Evolutionary conservation across 208 protist genomes (phyloP).

Genomic region (Acanthamoeba polyphaga): DNA sequence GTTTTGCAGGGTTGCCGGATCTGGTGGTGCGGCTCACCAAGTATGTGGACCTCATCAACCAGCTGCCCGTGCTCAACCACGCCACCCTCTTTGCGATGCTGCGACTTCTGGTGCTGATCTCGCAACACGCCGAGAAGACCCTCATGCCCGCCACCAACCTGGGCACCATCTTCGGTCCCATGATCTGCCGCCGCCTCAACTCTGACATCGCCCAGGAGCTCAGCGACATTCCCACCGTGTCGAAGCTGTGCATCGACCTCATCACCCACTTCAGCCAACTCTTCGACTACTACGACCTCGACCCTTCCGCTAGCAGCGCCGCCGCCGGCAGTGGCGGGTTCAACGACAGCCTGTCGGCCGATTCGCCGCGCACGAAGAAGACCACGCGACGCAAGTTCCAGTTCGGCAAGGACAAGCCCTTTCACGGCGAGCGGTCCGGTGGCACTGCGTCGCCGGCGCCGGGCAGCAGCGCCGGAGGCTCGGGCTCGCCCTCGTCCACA

Average conservation of each 20-base stretch:
- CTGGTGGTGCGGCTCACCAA: slow-evolving; percentile 9
- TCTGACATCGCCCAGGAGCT: slow-evolving; percentile 19
- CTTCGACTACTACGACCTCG: slow-evolving; percentile 20
- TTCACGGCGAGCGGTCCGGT: background rate
- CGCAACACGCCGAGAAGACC: slow-evolving; percentile 13
- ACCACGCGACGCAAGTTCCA: background rate
- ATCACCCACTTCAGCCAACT: slow-evolving; percentile 35
- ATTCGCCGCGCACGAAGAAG: slow-evolving; percentile 6
- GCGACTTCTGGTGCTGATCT: background rate
- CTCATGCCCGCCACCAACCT: slow-evolving; percentile 8
- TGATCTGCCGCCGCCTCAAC: slow-evolving; percentile 25
- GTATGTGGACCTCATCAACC: background rate
- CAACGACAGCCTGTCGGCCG: background rate
- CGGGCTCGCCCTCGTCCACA: background rate
- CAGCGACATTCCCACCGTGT: background rate
- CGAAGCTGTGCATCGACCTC: slow-evolving; percentile 5
- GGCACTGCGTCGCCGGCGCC: too few species aligned
- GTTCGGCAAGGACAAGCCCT: slow-evolving; percentile 35
- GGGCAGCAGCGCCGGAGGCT: too few species aligned
- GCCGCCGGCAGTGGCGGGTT: background rate
- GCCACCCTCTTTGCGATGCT: background rate
- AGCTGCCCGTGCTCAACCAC: background rate
- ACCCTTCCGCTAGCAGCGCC: background rate
- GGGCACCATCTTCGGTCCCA: slow-evolving; percentile 35
- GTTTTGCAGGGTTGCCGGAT: background rate